These are phyloP conservation scores for Trichoderma aggressivum DNA, from an alignment of 2,329 filamentous ascomycete species.

Conservation along the genomic window DNA sequence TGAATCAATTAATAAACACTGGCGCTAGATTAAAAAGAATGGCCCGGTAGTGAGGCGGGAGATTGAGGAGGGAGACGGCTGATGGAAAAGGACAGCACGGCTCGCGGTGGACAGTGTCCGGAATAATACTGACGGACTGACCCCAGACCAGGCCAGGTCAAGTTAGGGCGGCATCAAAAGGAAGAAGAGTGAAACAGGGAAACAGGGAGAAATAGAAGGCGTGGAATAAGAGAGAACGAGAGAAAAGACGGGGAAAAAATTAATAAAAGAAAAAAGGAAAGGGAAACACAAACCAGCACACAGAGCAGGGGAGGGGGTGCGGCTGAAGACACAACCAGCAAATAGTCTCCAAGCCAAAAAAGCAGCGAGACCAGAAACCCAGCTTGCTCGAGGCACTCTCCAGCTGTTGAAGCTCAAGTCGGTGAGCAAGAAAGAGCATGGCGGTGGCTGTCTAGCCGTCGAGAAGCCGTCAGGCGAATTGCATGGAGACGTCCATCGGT, in stretches of 20 bases:
- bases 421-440: slow-evolving; percentile 7
- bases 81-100: neutral
- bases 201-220: neutral
- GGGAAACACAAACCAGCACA: neutral
- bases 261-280: neutral
- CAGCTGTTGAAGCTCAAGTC: slow-evolving; percentile 4
- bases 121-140: neutral
- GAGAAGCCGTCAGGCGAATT: neutral
- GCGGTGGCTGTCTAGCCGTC: neutral
- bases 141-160: neutral
- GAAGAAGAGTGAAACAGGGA: neutral
- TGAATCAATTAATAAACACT: slow-evolving; percentile 1
- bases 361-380: neutral
- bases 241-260: neutral
- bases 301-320: neutral
- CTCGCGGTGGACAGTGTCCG: neutral
- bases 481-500: neutral
- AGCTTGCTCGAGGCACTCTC: slow-evolving; percentile 1
- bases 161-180: neutral
- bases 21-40: neutral
- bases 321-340: neutral
- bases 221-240: neutral
- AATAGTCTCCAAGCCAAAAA: neutral
- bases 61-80: neutral
- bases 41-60: neutral